Evolutionary conservation across 257 asterid genomes (phyloP), one percentile per base, ranked within the genome.

Genomic region (Nicotiana noctiflora): DNA sequence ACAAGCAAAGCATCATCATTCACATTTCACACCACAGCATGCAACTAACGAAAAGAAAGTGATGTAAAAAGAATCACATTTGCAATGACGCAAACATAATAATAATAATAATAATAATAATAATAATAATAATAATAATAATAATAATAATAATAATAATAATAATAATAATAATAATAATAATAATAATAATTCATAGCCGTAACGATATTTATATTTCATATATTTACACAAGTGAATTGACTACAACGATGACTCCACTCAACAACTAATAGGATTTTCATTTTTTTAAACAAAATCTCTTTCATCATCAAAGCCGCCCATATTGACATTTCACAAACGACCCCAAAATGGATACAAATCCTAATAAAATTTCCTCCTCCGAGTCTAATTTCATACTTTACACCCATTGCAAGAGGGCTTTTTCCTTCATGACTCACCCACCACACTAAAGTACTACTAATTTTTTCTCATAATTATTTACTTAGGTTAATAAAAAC

Each of bases 401-500:
- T 93, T 66, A 34, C 75, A 91, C 92, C 87, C 84, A 86, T 87
- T 81, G 82, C 90, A 89, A 84, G 76, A 44, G 82, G 85, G 80
- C 11, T 74, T 63, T 57, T 68, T 72, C 83, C 52, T 76, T 77
- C 65, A 64, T 80, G 82, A 67, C 32, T 29, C 32, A 3, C 79
- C 82, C 80, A n/a, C 80, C 86, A 84, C 85, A 81, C 86, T 9
- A 80, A 81, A 51, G 68, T 61, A 74, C 87, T 81, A 82, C 80
- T 65, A 83, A 64, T 40, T 68, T 19, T 64, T 6, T 46, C 75
- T 34, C 79, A 72, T 46, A 34, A 23, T 21, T 72, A 76, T 74
- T 81, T 81, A 79, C 62, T 70, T 62, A 32, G 68, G 83, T 87
- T 79, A 88, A 86, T 79, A 85, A 81, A 83, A 74, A 79, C 90